Conservation (phyloP, 768 basidiomycete species). For the Obba rivulosa region DNA sequence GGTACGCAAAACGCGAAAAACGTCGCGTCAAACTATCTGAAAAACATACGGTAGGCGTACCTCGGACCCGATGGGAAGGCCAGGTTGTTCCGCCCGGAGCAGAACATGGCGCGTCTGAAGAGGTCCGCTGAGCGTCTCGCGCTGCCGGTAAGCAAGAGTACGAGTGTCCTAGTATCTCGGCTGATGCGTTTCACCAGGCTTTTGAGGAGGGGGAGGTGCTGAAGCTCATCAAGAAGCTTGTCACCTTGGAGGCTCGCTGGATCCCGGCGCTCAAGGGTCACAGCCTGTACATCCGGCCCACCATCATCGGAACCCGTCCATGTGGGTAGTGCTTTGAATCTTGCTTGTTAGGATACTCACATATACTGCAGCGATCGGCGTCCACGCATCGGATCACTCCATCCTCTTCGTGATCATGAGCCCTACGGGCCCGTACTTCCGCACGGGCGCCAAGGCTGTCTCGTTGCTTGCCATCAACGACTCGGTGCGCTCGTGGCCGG, state of each 20-base stretch:
- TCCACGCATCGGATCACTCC: slow-evolving; percentile 73
- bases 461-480: slow-evolving; percentile 43
- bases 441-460: slow-evolving; percentile 42
- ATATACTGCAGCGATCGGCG: slow-evolving; percentile 40
- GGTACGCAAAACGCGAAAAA: slow-evolving; percentile 30
- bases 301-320: slow-evolving; percentile 47
- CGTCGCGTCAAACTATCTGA: neutral
- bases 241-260: slow-evolving; percentile 73
- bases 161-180: neutral
- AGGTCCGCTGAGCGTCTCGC: slow-evolving; percentile 67
- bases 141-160: slow-evolving; percentile 47
- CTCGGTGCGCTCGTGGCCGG: slow-evolving; percentile 48
- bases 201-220: slow-evolving; percentile 44
- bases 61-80: slow-evolving; percentile 64
- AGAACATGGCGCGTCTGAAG: slow-evolving; percentile 80
- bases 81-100: slow-evolving; percentile 75
- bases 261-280: slow-evolving; percentile 70
- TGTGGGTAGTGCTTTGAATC: slow-evolving; percentile 18
- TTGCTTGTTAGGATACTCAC: slow-evolving; percentile 3
- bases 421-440: slow-evolving; percentile 53
- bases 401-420: slow-evolving; percentile 81
- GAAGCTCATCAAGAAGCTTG: slow-evolving; percentile 59
- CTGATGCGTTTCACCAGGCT: slow-evolving; percentile 21
- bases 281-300: slow-evolving; percentile 85
- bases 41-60: slow-evolving; percentile 46